A percentile compares a stretch with the other conserved stretches of the same genome.
Conservation (phyloP, 805 yeast genomes). For the Scheffersomyces coipomensis region DNA sequence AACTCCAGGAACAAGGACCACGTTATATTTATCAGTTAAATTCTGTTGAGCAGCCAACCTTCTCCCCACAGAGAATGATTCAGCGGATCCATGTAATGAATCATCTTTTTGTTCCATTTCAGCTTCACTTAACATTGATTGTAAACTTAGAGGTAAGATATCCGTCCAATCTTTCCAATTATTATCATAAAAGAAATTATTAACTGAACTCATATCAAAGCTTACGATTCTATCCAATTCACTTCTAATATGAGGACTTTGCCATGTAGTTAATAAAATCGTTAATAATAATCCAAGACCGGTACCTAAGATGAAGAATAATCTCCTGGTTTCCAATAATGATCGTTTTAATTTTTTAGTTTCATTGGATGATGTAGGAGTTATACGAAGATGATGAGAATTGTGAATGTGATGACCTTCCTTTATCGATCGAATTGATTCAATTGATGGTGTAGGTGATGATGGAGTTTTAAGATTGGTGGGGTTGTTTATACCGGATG, state of each 20-base stretch:
- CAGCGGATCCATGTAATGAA: conserved; percentile 56
- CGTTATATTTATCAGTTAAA: conserved; percentile 65
- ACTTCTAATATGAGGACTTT: conserved; percentile 37
- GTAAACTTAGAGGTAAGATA: conserved; percentile 64
- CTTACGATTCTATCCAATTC: conserved; percentile 51
- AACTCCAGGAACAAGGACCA: conserved; percentile 93
- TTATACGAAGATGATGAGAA: too few relatives aligned
- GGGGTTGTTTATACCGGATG: too few relatives aligned
- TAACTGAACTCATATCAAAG: conserved; percentile 53
- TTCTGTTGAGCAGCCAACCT: conserved; percentile 51
- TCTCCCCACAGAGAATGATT: conserved; percentile 86
- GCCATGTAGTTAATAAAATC: conserved; percentile 47
- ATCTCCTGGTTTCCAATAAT: conserved; percentile 48
- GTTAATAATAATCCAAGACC: conserved; percentile 67
- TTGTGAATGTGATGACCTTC: too few relatives aligned
- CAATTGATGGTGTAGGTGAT: too few relatives aligned
- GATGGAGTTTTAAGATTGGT: too few relatives aligned
- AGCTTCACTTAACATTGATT: conserved; percentile 58
- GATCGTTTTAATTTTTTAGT: neutral
- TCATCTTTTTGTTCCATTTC: conserved; percentile 31
- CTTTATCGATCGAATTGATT: too few relatives aligned
- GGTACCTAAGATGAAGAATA: conserved; percentile 69
- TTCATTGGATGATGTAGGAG: neutral
- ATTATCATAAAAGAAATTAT: conserved; percentile 46
- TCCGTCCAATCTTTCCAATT: conserved; percentile 71